Percentiles rank a stretch among this genome's conserved stretches.
Evolutionary conservation across 1,139 yeast species (phyloP).

Genomic region (Arxiozyma bovina): DNA sequence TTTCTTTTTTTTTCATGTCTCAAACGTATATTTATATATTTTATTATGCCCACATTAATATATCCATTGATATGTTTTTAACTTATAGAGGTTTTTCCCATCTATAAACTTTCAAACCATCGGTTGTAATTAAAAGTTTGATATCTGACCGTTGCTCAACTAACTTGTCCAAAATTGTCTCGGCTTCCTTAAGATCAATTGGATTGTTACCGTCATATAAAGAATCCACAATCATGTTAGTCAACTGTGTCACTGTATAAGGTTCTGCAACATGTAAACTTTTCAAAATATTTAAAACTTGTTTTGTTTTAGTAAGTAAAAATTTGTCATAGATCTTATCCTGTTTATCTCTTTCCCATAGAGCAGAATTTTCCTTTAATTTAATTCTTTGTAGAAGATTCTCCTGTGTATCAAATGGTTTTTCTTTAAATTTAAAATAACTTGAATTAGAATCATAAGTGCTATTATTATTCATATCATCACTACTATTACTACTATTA

Average conservation of each 20-base stretch:
- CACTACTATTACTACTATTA: conserved; percentile 5
- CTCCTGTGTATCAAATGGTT: conserved; percentile 16
- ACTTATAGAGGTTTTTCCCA: not conserved
- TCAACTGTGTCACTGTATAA: conserved; percentile 27
- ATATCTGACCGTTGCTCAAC: conserved; percentile 17
- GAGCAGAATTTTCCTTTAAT: conserved; percentile 24
- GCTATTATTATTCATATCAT: not conserved
- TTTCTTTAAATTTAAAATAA: conserved; percentile 15
- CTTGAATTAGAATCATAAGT: conserved; percentile 6
- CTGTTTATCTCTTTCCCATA: conserved; percentile 21
- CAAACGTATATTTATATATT: not conserved
- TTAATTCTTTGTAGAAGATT: conserved; percentile 23
- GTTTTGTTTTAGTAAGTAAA: conserved; percentile 37
- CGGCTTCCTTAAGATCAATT: conserved; percentile 17
- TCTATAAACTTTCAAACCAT: conserved; percentile 3
- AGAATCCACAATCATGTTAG: conserved; percentile 29
- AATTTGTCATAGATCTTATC: conserved; percentile 35
- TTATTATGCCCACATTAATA: no score
- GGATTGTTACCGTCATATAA: conserved; percentile 30
- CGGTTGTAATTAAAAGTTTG: conserved; percentile 18
- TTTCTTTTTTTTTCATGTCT: no score
- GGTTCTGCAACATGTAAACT: conserved; percentile 29
- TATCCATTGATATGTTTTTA: no score
- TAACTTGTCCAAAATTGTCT: not conserved
- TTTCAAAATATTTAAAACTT: conserved; percentile 29